Evolutionary conservation across 2,329 filamentous ascomycete genomes (phyloP).

Genomic region (Aspergillus sergii): DNA sequence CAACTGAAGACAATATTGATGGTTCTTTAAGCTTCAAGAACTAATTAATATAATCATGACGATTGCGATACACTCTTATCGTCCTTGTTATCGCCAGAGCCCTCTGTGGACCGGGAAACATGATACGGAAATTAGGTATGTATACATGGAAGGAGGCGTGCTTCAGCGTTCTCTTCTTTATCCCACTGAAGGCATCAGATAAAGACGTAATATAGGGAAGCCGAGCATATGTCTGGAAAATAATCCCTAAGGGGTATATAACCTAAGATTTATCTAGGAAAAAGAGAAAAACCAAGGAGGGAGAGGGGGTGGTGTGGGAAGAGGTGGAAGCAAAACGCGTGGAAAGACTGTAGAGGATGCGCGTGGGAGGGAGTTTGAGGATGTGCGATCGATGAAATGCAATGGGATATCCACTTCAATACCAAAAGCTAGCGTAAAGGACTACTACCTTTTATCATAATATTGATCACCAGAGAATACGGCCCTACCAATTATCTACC

Average conservation of each 20-base stretch:
- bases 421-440: neutral
- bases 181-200: neutral
- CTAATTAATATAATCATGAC: neutral
- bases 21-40: neutral
- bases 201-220: neutral
- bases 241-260: neutral
- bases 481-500: constrained; percentile 15
- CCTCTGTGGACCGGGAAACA: neutral
- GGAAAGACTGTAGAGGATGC: neutral
- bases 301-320: constrained; percentile 2
- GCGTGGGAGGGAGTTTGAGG: neutral
- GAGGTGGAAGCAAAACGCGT: constrained; percentile 8
- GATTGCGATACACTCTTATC: neutral
- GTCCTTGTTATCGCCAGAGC: neutral
- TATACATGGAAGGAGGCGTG: neutral
- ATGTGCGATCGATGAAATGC: constrained; percentile 8
- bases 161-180: neutral
- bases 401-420: neutral
- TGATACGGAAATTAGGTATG: neutral
- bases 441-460: neutral
- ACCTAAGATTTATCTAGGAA: neutral
- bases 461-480: constrained; percentile 4
- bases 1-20: neutral
- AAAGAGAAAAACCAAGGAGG: neutral
- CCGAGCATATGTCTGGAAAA: neutral